Evolutionary conservation across 179 eudicot genomes (phyloP).

Genomic region (Drosera spatulata): DNA sequence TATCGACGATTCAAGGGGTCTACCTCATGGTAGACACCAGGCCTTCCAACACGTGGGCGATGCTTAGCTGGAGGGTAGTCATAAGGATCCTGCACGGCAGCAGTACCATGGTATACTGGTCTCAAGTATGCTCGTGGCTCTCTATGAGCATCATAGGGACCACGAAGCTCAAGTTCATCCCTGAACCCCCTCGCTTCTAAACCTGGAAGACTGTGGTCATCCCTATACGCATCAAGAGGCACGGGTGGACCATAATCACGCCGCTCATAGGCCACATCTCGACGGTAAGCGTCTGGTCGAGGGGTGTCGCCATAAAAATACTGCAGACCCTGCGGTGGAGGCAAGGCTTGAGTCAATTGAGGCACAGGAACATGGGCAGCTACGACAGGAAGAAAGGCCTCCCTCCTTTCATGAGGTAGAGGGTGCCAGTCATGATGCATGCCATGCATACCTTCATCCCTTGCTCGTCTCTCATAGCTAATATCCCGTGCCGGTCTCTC

Average conservation of each 20-base stretch:
- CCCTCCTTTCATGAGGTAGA: conserved; percentile 25
- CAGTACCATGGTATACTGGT: background rate
- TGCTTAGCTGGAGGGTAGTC: conserved; percentile 6
- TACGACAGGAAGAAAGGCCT: conserved; percentile 20
- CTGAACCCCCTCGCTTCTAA: conserved; percentile 20
- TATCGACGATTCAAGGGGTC: background rate
- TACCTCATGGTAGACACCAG: conserved; percentile 7
- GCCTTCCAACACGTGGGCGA: conserved; percentile 6
- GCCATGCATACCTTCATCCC: conserved; percentile 7
- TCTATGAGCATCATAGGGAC: conserved; percentile 19
- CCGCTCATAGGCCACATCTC: conserved; percentile 11
- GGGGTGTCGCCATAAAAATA: conserved; percentile 27
- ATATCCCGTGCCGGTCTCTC: background rate
- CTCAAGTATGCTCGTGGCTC: conserved; percentile 14
- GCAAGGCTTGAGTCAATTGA: conserved; percentile 7
- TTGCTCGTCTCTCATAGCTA: conserved; percentile 12
- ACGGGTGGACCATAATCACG: conserved; percentile 8
- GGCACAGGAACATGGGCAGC: conserved; percentile 15
- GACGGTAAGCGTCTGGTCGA: conserved; percentile 15
- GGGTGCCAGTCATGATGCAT: conserved; percentile 20
- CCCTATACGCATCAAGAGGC: no score
- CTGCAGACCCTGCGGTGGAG: conserved; percentile 12
- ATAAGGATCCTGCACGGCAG: conserved; percentile 8
- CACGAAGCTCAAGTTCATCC: conserved; percentile 16
- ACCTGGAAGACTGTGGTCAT: conserved; percentile 4